Evolutionary conservation across 2,329 filamentous ascomycete species (phyloP).

Genomic region (Ascochyta pisi): DNA sequence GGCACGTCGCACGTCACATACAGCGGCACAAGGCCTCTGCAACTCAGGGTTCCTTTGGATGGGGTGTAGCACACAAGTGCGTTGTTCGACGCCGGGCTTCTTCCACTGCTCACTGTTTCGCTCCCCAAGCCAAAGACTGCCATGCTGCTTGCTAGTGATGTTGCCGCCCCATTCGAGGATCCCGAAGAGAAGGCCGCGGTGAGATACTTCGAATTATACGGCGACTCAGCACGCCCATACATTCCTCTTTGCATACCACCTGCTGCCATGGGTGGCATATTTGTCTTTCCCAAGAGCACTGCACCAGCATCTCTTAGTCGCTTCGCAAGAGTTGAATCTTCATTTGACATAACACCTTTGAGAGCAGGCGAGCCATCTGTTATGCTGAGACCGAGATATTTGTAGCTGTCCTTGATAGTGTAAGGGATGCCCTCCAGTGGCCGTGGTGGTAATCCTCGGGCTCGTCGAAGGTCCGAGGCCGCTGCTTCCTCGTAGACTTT

Average conservation of each 20-base stretch:
- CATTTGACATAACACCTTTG: slow-evolving; percentile 55
- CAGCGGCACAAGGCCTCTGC: slow-evolving; percentile 62
- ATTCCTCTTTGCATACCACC: slow-evolving; percentile 65
- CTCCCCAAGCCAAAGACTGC: slow-evolving; percentile 62
- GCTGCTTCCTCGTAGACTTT: slow-evolving; percentile 56
- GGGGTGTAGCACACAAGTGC: slow-evolving; percentile 64
- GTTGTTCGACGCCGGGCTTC: slow-evolving; percentile 65
- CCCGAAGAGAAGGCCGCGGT: slow-evolving; percentile 64
- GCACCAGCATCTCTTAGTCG: slow-evolving; percentile 58
- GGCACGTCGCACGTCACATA: slow-evolving; percentile 64
- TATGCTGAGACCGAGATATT: slow-evolving; percentile 60
- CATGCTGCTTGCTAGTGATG: slow-evolving; percentile 59
- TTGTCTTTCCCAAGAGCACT: slow-evolving; percentile 62
- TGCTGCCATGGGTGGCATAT: slow-evolving; percentile 67
- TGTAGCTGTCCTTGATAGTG: slow-evolving; percentile 66
- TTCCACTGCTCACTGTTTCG: slow-evolving; percentile 64
- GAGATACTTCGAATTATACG: slow-evolving; percentile 62
- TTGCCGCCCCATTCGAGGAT: slow-evolving; percentile 64
- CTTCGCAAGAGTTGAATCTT: slow-evolving; percentile 61
- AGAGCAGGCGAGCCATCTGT: slow-evolving; percentile 64
- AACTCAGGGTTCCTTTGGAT: slow-evolving; percentile 59
- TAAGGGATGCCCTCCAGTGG: slow-evolving; percentile 64
- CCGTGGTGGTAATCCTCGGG: slow-evolving; percentile 44
- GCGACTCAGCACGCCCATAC: slow-evolving; percentile 63
- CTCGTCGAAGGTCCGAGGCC: slow-evolving; percentile 56